Evolutionary conservation across 768 basidiomycete genomes (phyloP).

Genomic region (Nidula microcarpa): DNA sequence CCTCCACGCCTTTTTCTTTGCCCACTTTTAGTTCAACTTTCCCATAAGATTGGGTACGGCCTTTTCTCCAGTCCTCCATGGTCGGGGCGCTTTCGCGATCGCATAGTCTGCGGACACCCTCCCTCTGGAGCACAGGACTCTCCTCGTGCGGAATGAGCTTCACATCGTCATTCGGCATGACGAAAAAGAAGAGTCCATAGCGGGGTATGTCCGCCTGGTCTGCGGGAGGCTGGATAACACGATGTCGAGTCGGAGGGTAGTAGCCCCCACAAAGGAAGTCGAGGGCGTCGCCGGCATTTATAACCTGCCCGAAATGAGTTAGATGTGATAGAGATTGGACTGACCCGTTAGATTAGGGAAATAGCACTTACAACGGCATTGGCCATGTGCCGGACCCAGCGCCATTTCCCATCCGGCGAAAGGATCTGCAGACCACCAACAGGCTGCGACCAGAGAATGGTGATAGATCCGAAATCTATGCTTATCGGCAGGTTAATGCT

Average conservation of each 20-base stretch:
- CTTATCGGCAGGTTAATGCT: neutral
- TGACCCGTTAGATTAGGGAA: no score
- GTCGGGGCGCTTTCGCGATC: constrained; percentile 41
- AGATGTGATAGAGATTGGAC: neutral
- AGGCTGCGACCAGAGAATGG: constrained; percentile 60
- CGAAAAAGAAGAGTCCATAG: constrained; percentile 59
- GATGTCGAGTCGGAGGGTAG: constrained; percentile 7
- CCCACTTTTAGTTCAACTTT: constrained; percentile 36
- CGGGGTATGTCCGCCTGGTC: constrained; percentile 48
- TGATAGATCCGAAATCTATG: constrained; percentile 51
- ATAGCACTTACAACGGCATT: constrained; percentile 44
- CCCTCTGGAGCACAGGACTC: constrained; percentile 45
- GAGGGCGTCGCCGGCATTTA: constrained; percentile 59
- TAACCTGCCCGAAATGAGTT: constrained; percentile 30
- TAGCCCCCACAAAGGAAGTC: constrained; percentile 61
- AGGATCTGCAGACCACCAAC: constrained; percentile 57
- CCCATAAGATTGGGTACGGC: constrained; percentile 49
- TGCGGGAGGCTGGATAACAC: constrained; percentile 54
- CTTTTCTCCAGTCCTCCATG: constrained; percentile 51
- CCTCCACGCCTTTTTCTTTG: constrained; percentile 43
- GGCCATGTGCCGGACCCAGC: constrained; percentile 55
- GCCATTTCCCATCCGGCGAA: constrained; percentile 48
- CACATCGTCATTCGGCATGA: constrained; percentile 45
- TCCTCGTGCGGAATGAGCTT: constrained; percentile 39
- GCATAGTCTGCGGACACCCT: constrained; percentile 33